Evolutionary conservation across 192 early-diverging fungal species (phyloP), one percentile per base, ranked within the genome.

Genomic region (Chytriomyces sp.): DNA sequence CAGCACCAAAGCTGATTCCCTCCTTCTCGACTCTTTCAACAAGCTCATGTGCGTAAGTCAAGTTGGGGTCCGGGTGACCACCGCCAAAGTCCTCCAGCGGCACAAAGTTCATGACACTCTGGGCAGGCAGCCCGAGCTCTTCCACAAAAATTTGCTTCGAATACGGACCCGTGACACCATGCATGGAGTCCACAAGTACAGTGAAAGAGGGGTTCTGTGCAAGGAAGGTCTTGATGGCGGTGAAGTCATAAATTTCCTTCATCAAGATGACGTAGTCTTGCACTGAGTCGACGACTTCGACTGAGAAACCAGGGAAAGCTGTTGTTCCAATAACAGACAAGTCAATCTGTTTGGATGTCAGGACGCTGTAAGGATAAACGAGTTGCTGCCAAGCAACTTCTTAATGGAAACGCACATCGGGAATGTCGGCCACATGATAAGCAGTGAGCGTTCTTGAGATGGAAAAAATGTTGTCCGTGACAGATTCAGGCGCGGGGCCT

Each of bases 131-230:
- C 25, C 94, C 95, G 10, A 99, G 91, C 80, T 97, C 94, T 38
- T 92, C 83, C 26, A 95, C 87, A 68, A 99, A 92, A 30, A 99
- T 88, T 25, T 86, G 85, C 25, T 89, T 78, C 36, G 85, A 91
- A 76, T 99, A 99, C 37, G 96, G 96, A 31, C 97, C 97, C 7
- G 97, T 99, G 5, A 99, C 96, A 64, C 96, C 96, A 73, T 97
- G 91, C 86, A 99, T 92, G 44, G 89, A 91, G 73, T 99, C 96
- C 77, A 99, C 93, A 44, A 99, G 83, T 63, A 99, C 84, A 39
- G 82, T 92, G 76, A 93, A 97, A 31, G 87, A 77, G 5, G 91
- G 87, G 59, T 86, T 89, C 52, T 78, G 72, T 36, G 73, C 62
- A 70, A 96, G 85, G 81, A 97, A 99, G 39, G 58, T 52, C 70